Conservation (phyloP, 2,329 filamentous ascomycete genomes). For the Monosporascus sp. region DNA sequence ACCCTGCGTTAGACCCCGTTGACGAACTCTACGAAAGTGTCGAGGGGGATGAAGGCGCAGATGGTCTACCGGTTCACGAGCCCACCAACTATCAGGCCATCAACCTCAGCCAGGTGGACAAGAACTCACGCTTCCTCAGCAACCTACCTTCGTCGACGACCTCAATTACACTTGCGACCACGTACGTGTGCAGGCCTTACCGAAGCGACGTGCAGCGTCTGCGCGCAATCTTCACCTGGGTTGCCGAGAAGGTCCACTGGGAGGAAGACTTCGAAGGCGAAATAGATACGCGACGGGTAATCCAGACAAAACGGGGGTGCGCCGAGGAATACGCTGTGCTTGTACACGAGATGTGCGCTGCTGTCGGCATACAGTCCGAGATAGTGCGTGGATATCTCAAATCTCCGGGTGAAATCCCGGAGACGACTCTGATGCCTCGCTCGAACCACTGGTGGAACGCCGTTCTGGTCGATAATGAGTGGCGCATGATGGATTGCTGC, state of each 20-base stretch:
- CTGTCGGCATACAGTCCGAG: constrained; percentile 83
- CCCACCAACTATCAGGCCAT: constrained; percentile 75
- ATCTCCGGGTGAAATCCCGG: constrained; percentile 74
- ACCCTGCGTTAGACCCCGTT: constrained; percentile 80
- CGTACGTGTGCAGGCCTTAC: constrained; percentile 90
- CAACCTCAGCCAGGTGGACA: constrained; percentile 86
- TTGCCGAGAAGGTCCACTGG: constrained; percentile 91
- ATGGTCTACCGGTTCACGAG: constrained; percentile 77
- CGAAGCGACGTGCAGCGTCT: constrained; percentile 89
- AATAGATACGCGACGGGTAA: constrained; percentile 75
- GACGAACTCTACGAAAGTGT: constrained; percentile 81
- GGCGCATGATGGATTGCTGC: constrained; percentile 94
- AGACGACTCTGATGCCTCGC: constrained; percentile 75
- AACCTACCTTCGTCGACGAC: constrained; percentile 78
- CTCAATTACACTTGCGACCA: constrained; percentile 76
- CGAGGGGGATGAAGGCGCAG: constrained; percentile 83
- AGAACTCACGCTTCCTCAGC: constrained; percentile 86
- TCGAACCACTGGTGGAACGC: constrained; percentile 98
- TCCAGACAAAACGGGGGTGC: constrained; percentile 78
- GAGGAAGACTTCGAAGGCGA: constrained; percentile 90
- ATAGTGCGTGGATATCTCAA: constrained; percentile 89
- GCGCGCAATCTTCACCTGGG: constrained; percentile 95
- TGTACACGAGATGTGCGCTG: constrained; percentile 88
- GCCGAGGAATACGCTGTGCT: constrained; percentile 85
- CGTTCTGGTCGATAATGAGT: constrained; percentile 87